phyloP scores from a whole-genome alignment of 2,329 filamentous ascomycete genomes.

The Nothopassalora personata region DNA sequence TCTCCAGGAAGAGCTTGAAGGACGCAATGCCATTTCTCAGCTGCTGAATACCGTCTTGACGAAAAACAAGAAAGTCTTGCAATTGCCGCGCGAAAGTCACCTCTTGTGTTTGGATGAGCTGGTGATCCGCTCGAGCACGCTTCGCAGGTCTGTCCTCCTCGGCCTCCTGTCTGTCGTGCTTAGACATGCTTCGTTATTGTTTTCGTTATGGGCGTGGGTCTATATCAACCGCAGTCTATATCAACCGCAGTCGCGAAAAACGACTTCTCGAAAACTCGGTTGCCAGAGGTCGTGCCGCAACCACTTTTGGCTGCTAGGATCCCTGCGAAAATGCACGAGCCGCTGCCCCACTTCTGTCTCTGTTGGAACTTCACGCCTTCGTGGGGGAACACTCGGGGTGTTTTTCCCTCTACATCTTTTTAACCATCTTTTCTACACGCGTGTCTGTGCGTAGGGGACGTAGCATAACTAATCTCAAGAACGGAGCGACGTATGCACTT shows the following conservation, averaged over 20 bases:
- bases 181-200: slow-evolving; percentile 28
- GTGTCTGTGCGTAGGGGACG: too few species aligned
- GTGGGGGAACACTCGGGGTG: too few species aligned
- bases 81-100: slow-evolving; percentile 62
- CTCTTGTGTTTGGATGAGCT: slow-evolving; percentile 54
- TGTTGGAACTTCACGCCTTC: too few species aligned
- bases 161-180: slow-evolving; percentile 22
- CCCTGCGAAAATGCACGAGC: too few species aligned
- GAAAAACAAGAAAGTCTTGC: slow-evolving; percentile 61
- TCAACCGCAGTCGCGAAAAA: not conserved
- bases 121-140: slow-evolving; percentile 24
- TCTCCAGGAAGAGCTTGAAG: slow-evolving; percentile 66
- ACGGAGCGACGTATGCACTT: too few species aligned
- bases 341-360: too few species aligned
- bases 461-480: too few species aligned
- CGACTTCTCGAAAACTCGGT: not conserved
- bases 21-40: slow-evolving; percentile 65
- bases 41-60: slow-evolving; percentile 59
- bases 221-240: not conserved
- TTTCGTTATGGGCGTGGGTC: not conserved
- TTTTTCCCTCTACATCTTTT: too few species aligned
- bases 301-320: too few species aligned
- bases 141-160: slow-evolving; percentile 29
- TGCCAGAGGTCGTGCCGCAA: too few species aligned
- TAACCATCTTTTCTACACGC: too few species aligned